Base-by-base conservation (phyloP, 2,329 filamentous ascomycete species). In the Cladobotryum protrusum region DNA sequence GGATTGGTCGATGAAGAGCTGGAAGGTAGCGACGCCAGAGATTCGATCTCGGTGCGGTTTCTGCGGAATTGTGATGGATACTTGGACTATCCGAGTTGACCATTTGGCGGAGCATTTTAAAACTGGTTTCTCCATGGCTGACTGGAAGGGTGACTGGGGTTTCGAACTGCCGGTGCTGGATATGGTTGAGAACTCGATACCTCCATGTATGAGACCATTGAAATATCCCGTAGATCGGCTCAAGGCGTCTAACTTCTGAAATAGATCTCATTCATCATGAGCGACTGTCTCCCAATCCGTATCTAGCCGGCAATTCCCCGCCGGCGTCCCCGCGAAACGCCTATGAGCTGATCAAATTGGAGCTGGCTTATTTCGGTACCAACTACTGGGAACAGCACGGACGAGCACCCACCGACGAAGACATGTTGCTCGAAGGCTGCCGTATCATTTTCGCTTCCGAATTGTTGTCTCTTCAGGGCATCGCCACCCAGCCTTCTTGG, bases 111-210 rank as follows among this genome's bases (percentile, higher is more conserved):
- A 83, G 55, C 82, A 85, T 64, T 85, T 84, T 71, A 84, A 83
- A 66, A 77, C 73, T 20, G 81, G 82, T 67, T 78, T 76, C 55
- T 80, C 77, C 59, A 85, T 85, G 81, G 78, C 77, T 54, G 79
- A 84, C 64, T 85, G 82, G 82, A 82, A 83, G 72, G 82, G 82
- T 69, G 81, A 82, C 65, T 84, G 81, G 81, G 82, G 82, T 72
- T 84, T 85, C 54, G 81, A 84, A 49, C 68, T 70, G 24, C 75
- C 78, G 34, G 75, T 85, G 39, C 69, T 82, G 57, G 73, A 81
- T 54, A 77, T 83, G 71, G 77, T 85, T 59, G 81, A 85, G 64
- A 84, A 84, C 60, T 81, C 80, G 43, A 82, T 85, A 51, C 82
- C 81, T 48, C 81, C 81, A 45, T 84, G 79, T 82, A 74, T 71